These are phyloP conservation scores for Besnoitia besnoiti DNA, from an alignment of 169 alveolate species.

Conservation along the genomic window DNA sequence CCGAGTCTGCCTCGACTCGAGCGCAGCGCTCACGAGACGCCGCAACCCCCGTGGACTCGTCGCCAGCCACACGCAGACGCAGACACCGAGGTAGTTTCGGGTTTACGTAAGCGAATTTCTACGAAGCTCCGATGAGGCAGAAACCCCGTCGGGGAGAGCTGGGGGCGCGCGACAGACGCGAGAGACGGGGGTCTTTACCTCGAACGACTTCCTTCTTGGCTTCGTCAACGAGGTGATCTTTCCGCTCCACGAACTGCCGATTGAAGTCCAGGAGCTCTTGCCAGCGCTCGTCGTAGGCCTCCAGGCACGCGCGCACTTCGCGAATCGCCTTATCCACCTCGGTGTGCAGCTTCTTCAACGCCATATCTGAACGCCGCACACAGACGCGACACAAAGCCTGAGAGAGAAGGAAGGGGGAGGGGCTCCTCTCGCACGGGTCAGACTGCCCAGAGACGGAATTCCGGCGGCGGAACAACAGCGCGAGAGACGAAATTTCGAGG, in stretches of 20 bases:
- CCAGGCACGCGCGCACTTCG: slow-evolving; percentile 38
- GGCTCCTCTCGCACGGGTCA: neutral
- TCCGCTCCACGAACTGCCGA: neutral
- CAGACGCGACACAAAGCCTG: no score
- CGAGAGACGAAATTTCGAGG: neutral
- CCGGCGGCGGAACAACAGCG: neutral
- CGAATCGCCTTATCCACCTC: slow-evolving; percentile 46
- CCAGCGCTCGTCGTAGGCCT: slow-evolving; percentile 48
- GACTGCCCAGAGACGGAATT: neutral
- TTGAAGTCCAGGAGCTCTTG: slow-evolving; percentile 50
- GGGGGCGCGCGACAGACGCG: no score
- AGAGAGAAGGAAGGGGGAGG: no score
- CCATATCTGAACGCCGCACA: neutral
- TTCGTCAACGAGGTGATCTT: slow-evolving; percentile 37
- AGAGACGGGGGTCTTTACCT: neutral
- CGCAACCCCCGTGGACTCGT: no score
- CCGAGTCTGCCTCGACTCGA: no score
- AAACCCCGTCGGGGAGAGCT: no score
- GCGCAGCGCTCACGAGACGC: no score
- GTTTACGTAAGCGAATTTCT: no score
- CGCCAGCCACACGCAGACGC: no score
- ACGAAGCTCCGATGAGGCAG: no score
- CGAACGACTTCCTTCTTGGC: slow-evolving; percentile 7
- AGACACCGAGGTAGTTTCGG: no score
- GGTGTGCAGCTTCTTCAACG: slow-evolving; percentile 44